Evolutionary conservation across 768 basidiomycete genomes (phyloP), one percentile per base, ranked within the genome.

Genomic region (Psilocybe tampanensis): DNA sequence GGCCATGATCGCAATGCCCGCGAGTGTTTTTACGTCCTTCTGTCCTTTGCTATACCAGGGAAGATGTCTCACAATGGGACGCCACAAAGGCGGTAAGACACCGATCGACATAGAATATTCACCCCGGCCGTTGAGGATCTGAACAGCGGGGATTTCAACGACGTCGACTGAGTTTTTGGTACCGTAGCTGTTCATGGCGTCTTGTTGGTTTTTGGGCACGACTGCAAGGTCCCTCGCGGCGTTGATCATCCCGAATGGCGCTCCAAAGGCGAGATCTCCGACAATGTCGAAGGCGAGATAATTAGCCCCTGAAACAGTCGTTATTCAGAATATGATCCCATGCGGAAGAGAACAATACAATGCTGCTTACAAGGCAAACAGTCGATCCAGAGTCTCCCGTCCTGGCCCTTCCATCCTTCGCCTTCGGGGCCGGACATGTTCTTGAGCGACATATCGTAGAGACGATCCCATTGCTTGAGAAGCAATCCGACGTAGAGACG

Each of bases 21-120:
- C 89, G 1, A 96, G 78, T 19, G 85, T 80, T 70, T 86, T 72
- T 17, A 90, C 88, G 50, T 88, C 85, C 64, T 82, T 74, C 36
- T 78, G 71, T 17, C 93, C 92, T 58, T 81, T 78, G 12, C 76
- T 73, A 73, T 86, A 94, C 88, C 91, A 92, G n/a, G 92, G 93
- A 52, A 90, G 72, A 43, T 78, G 78, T 59, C 79, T 78, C 39
- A 80, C 82, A 58, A 84, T 72, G 2, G 90, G 89, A 24, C 90
- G 82, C 80, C 88, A 85, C 74, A 77, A 84, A 1, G 84, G 78
- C 0, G 91, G 89, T 15, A 95, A 76, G 9, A 84, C 86, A 12
- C 93, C 94, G 77, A 94, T 85, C 0, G 91, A 86, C 58, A 92
- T 91, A 3, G 89, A 89, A 71, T 81, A 95, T 68, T 93, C 92